Conservation (phyloP, 2,329 filamentous ascomycete genomes). For the Purpureocillium takamizusanense region DNA sequence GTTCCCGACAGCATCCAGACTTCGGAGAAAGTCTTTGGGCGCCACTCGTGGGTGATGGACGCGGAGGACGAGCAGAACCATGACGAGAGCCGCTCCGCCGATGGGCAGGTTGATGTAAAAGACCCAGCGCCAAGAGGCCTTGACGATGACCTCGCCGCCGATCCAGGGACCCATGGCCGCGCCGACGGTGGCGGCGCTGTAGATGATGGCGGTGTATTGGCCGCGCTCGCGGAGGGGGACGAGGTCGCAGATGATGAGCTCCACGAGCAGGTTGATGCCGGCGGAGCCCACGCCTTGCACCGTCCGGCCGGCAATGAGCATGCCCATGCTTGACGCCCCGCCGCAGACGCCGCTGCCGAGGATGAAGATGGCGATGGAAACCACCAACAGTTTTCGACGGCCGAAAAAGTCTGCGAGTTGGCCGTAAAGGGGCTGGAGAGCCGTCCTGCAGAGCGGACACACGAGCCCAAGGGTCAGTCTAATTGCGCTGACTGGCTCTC, state of each 20-base stretch:
- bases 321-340: slow-evolving; percentile 25
- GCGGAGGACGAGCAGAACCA: slow-evolving; percentile 26
- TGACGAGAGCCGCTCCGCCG: slow-evolving; percentile 19
- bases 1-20: slow-evolving; percentile 32
- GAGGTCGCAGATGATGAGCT: slow-evolving; percentile 31
- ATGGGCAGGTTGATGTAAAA: slow-evolving; percentile 37
- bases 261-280: slow-evolving; percentile 20
- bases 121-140: slow-evolving; percentile 31
- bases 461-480: no score
- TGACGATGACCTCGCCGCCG: slow-evolving; percentile 16
- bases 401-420: slow-evolving; percentile 45
- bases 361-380: slow-evolving; percentile 32
- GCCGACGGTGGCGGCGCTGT: slow-evolving; percentile 23
- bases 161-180: slow-evolving; percentile 23
- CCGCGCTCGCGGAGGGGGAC: slow-evolving; percentile 38
- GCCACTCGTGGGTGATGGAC: slow-evolving; percentile 11
- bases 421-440: slow-evolving; percentile 31
- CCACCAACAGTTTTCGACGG: slow-evolving; percentile 22
- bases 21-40: neutral
- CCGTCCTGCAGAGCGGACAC: no score
- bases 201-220: slow-evolving; percentile 27
- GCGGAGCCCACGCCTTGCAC: slow-evolving; percentile 33
- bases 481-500: no score
- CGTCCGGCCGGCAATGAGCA: slow-evolving; percentile 31
- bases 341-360: slow-evolving; percentile 41